Conservation (phyloP, 495 filamentous ascomycete species). For the Parathielavia appendiculata region DNA sequence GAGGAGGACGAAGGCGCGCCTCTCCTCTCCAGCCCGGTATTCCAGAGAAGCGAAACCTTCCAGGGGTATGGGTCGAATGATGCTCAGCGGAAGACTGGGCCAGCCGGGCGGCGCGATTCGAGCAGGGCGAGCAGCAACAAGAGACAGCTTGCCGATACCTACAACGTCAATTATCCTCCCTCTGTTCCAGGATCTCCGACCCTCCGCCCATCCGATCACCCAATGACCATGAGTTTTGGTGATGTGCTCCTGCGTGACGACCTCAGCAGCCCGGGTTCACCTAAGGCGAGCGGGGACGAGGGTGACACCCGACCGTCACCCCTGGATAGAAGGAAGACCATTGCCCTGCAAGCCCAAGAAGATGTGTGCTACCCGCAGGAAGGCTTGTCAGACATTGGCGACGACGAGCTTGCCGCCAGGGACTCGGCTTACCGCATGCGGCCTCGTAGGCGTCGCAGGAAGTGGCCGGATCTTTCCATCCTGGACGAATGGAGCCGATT, state of each 20-base stretch:
- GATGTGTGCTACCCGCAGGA: constrained; percentile 93
- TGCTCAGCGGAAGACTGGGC: constrained; percentile 20
- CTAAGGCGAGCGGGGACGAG: constrained; percentile 31
- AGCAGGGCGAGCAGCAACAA: constrained; percentile 35
- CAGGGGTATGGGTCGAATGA: constrained; percentile 39
- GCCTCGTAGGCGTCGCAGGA: constrained; percentile 50
- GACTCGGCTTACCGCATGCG: constrained; percentile 35
- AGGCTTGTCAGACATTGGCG: constrained; percentile 68
- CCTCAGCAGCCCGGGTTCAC: constrained; percentile 32
- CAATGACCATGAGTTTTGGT: constrained; percentile 59
- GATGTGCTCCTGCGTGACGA: constrained; percentile 70
- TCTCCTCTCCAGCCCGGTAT: constrained; percentile 43
- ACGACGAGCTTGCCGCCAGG: constrained; percentile 58
- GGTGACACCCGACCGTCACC: constrained; percentile 35
- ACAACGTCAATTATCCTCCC: constrained; percentile 95
- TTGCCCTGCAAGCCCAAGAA: constrained; percentile 58
- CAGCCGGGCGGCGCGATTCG: constrained; percentile 38
- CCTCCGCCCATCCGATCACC: constrained; percentile 43
- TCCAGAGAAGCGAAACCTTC: constrained; percentile 29
- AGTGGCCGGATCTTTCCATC: constrained; percentile 59
- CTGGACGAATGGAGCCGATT: constrained; percentile 86
- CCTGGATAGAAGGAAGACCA: constrained; percentile 44
- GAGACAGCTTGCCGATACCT: constrained; percentile 41
- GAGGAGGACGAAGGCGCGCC: constrained; percentile 56
- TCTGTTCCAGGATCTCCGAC: constrained; percentile 78